Conservation (phyloP, 768 basidiomycete species). For the Hydnomerulius pinastri region DNA sequence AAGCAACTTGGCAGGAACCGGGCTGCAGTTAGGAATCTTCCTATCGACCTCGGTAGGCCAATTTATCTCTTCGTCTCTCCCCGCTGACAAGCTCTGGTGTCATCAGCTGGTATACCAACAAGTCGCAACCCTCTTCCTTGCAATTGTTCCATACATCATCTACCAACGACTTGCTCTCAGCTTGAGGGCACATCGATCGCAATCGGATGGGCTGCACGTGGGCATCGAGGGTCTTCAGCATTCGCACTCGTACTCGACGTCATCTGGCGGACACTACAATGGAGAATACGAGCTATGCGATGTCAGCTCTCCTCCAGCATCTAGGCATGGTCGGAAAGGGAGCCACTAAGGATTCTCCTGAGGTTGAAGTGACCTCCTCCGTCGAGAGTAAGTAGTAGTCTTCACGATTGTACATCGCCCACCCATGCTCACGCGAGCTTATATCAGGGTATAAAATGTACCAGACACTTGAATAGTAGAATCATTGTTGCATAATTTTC, state of each 20-base stretch:
- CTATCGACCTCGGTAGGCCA: background rate
- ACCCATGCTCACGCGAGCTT: too few species aligned
- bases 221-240: background rate
- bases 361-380: too few species aligned
- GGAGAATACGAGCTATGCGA: background rate
- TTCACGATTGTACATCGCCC: too few species aligned
- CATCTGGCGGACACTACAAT: background rate
- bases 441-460: too few species aligned
- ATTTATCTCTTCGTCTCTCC: background rate
- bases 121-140: background rate
- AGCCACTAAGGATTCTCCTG: too few species aligned
- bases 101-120: background rate
- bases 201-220: background rate
- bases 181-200: background rate
- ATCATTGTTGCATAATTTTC: too few species aligned
- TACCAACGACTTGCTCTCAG: slow-evolving; percentile 8
- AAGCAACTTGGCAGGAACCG: slow-evolving; percentile 6
- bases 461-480: too few species aligned
- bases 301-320: too few species aligned
- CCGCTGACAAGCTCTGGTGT: background rate
- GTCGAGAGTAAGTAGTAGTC: too few species aligned
- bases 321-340: too few species aligned
- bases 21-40: background rate
- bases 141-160: slow-evolving; percentile 8
- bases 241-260: background rate